phyloP scores from a whole-genome alignment of 2,329 filamentous ascomycete genomes.

The Aureobasidium sp. region DNA sequence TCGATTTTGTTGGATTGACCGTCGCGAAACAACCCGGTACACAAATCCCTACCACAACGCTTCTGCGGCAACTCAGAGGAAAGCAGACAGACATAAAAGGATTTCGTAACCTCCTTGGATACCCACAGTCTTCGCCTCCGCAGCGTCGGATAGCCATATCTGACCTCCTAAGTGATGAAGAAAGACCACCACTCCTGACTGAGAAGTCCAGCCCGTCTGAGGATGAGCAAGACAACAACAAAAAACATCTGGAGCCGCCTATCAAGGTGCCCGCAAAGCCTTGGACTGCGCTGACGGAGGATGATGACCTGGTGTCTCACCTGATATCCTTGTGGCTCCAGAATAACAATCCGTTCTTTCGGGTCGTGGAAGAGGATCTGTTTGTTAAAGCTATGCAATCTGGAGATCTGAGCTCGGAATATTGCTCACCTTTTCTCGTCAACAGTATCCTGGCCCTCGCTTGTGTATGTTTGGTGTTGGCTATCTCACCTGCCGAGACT shows the following conservation, averaged over 20 bases:
- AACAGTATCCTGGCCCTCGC: slow-evolving; percentile 25
- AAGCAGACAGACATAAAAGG: neutral
- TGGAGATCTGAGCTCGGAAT: slow-evolving; percentile 20
- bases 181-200: neutral
- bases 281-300: slow-evolving; percentile 22
- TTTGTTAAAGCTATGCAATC: slow-evolving; percentile 29
- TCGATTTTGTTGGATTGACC: neutral
- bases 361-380: slow-evolving; percentile 26
- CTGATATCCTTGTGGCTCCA: slow-evolving; percentile 21
- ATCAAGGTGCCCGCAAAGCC: slow-evolving; percentile 22
- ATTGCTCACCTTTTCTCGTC: slow-evolving; percentile 29
- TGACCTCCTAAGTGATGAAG: neutral
- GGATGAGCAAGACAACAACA: neutral
- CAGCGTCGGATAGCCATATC: neutral
- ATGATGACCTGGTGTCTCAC: slow-evolving; percentile 25
- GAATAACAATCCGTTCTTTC: slow-evolving; percentile 20
- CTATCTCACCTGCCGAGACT: neutral
- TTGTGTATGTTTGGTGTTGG: neutral
- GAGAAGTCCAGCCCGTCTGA: neutral
- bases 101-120: neutral
- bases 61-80: neutral
- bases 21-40: neutral
- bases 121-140: neutral
- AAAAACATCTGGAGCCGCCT: neutral
- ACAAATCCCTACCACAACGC: neutral